Evolutionary conservation across 2,329 filamentous ascomycete genomes (phyloP), one percentile per base, ranked within the genome.

Genomic region (Arthrobotrys sphaeroides): DNA sequence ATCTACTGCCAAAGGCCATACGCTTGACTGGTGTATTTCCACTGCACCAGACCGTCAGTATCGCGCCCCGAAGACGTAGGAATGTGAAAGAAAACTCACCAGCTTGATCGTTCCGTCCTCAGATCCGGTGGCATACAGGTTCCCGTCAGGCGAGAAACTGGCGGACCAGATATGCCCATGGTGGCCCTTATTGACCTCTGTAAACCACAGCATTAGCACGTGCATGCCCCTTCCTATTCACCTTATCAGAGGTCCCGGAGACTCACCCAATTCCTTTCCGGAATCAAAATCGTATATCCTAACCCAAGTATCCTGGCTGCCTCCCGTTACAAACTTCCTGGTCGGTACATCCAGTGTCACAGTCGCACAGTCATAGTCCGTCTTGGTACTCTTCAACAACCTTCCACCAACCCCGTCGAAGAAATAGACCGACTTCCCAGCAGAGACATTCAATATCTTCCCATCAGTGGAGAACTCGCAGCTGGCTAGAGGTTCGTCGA

Each of bases 31-130:
- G 88, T 89, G 74, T 88, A 88, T 82, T 91, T 91, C 89, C 89
- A 91, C 78, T 80, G 43, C 20, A 43, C 9, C 38, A 62, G 47
- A 10, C 33, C 7, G 31, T 47, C 47, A 78, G 36, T 36, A 22
- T 45, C 7, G 9, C 10, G 16, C n/a, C 18, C 10, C 6, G 13
- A 42, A 12, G 36, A 16, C 7, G 20, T 43, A 22, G 26, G n/a
- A 40, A 42, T 18, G 38, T 31, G 13, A 33, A 40, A 20, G 13
- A 16, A 22, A 33, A 76, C 77, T 65, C 77, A 80, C 79, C 85
- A 99, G 86, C 84, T 99, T 99, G 82, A 99, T 96, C 0, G 95
- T 99, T 42, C 95, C 95, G 80, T 99, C 95, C 82, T 99, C 95
- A 55, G 94, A 97, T 28, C 92, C 95, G 0, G 95, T 99, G 0